Conservation (phyloP, 2,329 filamentous ascomycete genomes). For the Nigrospora sphaerica region DNA sequence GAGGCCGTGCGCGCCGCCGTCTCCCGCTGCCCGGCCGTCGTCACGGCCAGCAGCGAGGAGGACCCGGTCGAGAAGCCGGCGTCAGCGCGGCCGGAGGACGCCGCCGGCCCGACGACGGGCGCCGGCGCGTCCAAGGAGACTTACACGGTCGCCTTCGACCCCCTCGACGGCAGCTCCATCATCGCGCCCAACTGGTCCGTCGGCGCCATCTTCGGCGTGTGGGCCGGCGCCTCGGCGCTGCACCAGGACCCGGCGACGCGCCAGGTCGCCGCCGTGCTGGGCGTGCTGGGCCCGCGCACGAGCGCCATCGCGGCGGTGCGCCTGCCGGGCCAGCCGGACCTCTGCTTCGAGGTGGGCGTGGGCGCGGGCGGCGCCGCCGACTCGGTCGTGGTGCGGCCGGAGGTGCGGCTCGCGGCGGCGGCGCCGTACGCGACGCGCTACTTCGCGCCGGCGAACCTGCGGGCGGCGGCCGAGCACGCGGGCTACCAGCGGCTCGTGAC, state of each 20-base stretch:
- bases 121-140: slow-evolving; percentile 53
- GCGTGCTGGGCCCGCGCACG: slow-evolving; percentile 47
- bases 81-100: neutral
- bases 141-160: slow-evolving; percentile 57
- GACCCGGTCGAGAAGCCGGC: slow-evolving; percentile 43
- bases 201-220: slow-evolving; percentile 53
- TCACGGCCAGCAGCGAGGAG: slow-evolving; percentile 52
- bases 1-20: slow-evolving; percentile 37
- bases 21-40: slow-evolving; percentile 33
- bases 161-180: slow-evolving; percentile 56
- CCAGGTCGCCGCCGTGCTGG: slow-evolving; percentile 43
- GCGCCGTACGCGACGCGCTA: slow-evolving; percentile 43
- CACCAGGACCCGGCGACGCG: slow-evolving; percentile 25
- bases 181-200: slow-evolving; percentile 52
- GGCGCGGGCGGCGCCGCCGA: slow-evolving; percentile 13
- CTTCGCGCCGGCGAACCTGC: slow-evolving; percentile 56
- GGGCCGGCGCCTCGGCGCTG: slow-evolving; percentile 42
- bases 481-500: slow-evolving; percentile 42
- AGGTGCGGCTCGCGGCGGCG: slow-evolving; percentile 27
- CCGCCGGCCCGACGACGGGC: slow-evolving; percentile 34
- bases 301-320: slow-evolving; percentile 49
- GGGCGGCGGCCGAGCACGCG: slow-evolving; percentile 43
- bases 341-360: slow-evolving; percentile 47
- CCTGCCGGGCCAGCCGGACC: slow-evolving; percentile 24
- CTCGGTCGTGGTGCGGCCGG: slow-evolving; percentile 31